These are phyloP conservation scores for Stipa capillata DNA, from an alignment of 176 grass and related monocot genomes.

Conservation along the genomic window DNA sequence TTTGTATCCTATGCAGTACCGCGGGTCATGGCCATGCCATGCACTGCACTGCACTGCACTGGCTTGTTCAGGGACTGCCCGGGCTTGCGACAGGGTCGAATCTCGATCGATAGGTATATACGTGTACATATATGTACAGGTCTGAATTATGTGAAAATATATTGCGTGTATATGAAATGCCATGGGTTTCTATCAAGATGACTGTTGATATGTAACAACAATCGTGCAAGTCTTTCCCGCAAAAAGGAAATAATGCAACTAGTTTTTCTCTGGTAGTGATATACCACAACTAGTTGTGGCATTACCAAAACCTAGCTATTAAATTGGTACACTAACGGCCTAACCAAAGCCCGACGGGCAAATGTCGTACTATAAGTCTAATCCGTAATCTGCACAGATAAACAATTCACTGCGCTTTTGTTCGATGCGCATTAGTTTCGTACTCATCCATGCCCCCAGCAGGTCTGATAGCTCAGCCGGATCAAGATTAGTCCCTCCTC, in stretches of 20 bases:
- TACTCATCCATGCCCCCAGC: background rate
- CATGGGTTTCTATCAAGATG: background rate
- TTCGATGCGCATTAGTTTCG: conserved; percentile 5
- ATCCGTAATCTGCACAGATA: background rate
- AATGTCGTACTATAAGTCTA: background rate
- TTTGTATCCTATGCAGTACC: background rate
- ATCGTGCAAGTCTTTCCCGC: no score
- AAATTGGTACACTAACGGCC: no score
- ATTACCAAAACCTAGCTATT: background rate
- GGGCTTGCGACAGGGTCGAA: background rate
- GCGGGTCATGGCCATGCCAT: background rate
- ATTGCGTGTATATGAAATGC: background rate
- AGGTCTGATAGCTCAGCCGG: conserved; percentile 20
- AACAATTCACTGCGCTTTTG: background rate
- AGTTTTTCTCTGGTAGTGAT: background rate
- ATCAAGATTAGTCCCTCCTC: background rate
- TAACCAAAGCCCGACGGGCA: background rate
- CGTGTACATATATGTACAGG: background rate
- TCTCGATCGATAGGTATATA: background rate
- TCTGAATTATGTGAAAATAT: background rate
- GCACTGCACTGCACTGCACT: background rate
- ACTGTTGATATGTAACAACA: background rate
- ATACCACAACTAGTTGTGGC: background rate
- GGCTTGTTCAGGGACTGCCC: background rate
- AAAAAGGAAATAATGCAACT: no score